phyloP scores from a whole-genome alignment of 2,329 filamentous ascomycete genomes.

The Aciculosporium take region DNA sequence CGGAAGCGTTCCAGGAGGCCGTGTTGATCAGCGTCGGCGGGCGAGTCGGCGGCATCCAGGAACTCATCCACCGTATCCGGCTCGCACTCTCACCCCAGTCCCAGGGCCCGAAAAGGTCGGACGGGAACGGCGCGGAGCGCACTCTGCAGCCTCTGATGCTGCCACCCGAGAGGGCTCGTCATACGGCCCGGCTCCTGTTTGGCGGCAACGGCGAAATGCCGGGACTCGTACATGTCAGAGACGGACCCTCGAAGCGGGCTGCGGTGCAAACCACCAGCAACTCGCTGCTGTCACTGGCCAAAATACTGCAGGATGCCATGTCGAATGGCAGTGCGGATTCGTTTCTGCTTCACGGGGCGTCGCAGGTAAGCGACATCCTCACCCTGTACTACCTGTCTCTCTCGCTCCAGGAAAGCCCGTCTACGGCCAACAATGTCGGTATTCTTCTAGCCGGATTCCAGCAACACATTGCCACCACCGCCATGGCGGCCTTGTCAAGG shows the following conservation, averaged over 20 bases:
- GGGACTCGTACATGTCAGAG: conserved; percentile 58
- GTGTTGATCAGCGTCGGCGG: conserved; percentile 76
- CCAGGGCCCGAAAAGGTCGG: conserved; percentile 6
- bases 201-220: conserved; percentile 60
- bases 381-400: conserved; percentile 91
- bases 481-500: conserved; percentile 6
- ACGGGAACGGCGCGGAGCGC: conserved; percentile 4
- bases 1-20: conserved; percentile 85
- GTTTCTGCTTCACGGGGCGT: conserved; percentile 43
- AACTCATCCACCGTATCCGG: conserved; percentile 67
- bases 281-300: conserved; percentile 81
- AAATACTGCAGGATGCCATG: conserved; percentile 95
- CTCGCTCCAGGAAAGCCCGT: conserved; percentile 87
- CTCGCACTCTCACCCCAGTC: conserved; percentile 41
- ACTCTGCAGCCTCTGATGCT: conserved; percentile 50
- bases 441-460: conserved; percentile 93
- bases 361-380: conserved; percentile 80
- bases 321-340: conserved; percentile 51
- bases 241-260: conserved; percentile 58
- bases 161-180: conserved; percentile 67
- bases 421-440: conserved; percentile 94
- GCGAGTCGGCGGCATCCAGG: conserved; percentile 54
- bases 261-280: conserved; percentile 92
- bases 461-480: conserved; percentile 36
- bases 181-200: conserved; percentile 75